Evolutionary conservation across 2,329 filamentous ascomycete species (phyloP), one percentile per base, ranked within the genome.

Genomic region (Monilinia fructigena): DNA sequence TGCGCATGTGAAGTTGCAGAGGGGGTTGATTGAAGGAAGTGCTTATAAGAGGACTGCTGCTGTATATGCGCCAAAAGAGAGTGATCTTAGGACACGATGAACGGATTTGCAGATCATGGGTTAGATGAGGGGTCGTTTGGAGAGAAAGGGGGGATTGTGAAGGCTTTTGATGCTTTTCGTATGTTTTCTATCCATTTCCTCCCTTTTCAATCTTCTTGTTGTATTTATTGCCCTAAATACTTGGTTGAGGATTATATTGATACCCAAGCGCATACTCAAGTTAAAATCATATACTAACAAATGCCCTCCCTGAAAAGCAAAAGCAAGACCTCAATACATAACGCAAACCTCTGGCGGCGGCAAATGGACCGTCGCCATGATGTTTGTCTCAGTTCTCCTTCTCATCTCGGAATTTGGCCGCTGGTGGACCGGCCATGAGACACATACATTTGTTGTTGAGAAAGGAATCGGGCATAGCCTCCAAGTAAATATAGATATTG

Each of bases 141-240:
- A 75, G 88, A 91, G 73, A 89, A 89, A 76, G 83, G 82, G 66
- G 83, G 86, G 66, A 85, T 89, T 67, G 86, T 96, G 75, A 89
- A 89, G 78, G 93, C 94, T 68, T 99, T 99, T 79, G 95, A 99
- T 82, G 94, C 93, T 71, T 99, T 99, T 78, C 94, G 93, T 97
- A 86, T 76, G 91, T 83, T 73, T 50, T 55, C 5, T 38, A 18
- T 31, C n/a, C 11, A 23, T 52, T 54, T 20, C 35, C 7, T 14
- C 42, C 7, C 11, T 7, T n/a, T 6, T n/a, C 23, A 23, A 8
- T 14, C 45, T 47, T 47, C 20, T 55, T 2, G 35, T n/a, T 58
- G 23, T 4, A 23, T 23, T 28, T 16, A 20, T 55, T 35, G 40
- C 28, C 47, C 38, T 3, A 2, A 42, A 11, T 62, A 50, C 50